These are phyloP conservation scores for Epichloe hybrida DNA, from an alignment of 2,329 filamentous ascomycete genomes.

Conservation along the genomic window DNA sequence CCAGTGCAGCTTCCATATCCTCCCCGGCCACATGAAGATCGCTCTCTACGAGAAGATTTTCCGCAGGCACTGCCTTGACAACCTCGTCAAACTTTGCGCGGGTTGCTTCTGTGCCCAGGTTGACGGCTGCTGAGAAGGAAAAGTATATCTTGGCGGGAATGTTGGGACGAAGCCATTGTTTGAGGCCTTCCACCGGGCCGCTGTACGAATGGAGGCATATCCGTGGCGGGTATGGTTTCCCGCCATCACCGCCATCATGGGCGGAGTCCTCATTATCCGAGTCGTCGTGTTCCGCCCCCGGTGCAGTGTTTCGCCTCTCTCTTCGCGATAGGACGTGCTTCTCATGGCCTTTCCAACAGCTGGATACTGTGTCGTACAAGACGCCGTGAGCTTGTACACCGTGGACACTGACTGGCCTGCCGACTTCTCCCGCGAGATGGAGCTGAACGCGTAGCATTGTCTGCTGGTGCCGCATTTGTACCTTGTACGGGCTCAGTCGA, in stretches of 20 bases:
- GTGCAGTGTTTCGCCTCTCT: slow-evolving; percentile 37
- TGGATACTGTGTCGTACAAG: slow-evolving; percentile 49
- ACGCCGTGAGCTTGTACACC: slow-evolving; percentile 66
- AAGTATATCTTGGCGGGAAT: slow-evolving; percentile 72
- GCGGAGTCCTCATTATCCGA: slow-evolving; percentile 23
- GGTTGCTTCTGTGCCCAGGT: slow-evolving; percentile 45
- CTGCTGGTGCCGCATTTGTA: slow-evolving; percentile 56
- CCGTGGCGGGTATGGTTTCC: slow-evolving; percentile 63
- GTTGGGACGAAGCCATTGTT: slow-evolving; percentile 60
- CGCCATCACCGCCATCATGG: slow-evolving; percentile 3
- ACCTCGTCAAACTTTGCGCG: slow-evolving; percentile 43
- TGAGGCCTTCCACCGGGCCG: slow-evolving; percentile 59
- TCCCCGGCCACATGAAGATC: slow-evolving; percentile 75
- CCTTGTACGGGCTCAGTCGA: slow-evolving; percentile 51
- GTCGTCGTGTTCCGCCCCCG: slow-evolving; percentile 28
- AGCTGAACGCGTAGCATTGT: slow-evolving; percentile 54
- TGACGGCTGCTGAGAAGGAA: slow-evolving; percentile 77
- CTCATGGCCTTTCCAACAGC: slow-evolving; percentile 60
- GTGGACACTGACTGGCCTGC: slow-evolving; percentile 53
- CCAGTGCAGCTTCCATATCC: slow-evolving; percentile 64
- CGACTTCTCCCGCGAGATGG: slow-evolving; percentile 53
- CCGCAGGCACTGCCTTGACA: slow-evolving; percentile 60
- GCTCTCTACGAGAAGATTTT: slow-evolving; percentile 74
- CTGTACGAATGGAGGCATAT: slow-evolving; percentile 94
- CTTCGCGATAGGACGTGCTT: slow-evolving; percentile 44